These are phyloP conservation scores for Podospora didyma DNA, from an alignment of 495 filamentous ascomycete genomes.

Conservation along the genomic window DNA sequence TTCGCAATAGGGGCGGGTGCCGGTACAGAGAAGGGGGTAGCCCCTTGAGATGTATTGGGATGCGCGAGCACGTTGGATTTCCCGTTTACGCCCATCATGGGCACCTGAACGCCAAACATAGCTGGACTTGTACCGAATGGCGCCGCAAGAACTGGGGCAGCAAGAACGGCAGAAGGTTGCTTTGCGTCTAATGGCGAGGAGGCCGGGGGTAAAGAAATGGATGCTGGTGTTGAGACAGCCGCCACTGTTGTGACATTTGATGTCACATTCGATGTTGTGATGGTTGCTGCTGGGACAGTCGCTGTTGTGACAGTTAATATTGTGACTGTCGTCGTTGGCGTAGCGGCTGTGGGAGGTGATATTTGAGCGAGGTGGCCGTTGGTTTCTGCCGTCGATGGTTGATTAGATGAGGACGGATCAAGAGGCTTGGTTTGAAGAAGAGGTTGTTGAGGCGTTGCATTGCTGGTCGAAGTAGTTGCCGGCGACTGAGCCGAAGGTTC, in stretches of 20 bases:
- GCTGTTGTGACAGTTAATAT: no score
- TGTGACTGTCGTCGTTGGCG: no score
- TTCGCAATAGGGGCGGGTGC: constrained; percentile 7
- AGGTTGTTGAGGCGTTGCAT: no score
- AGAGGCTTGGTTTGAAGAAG: no score
- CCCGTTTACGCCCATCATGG: constrained; percentile 16
- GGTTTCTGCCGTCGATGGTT: no score
- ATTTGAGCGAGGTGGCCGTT: no score
- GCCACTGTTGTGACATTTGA: neutral
- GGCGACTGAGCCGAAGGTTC: constrained; percentile 2
- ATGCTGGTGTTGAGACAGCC: constrained; percentile 7
- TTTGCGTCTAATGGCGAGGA: constrained; percentile 25
- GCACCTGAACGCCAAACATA: constrained; percentile 20
- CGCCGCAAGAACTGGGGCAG: constrained; percentile 35
- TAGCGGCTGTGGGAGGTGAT: no score
- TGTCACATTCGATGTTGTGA: no score
- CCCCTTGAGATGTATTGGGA: constrained; percentile 39
- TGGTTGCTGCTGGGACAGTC: no score
- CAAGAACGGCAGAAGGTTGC: constrained; percentile 36
- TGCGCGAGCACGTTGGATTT: constrained; percentile 40
- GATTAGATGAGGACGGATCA: no score
- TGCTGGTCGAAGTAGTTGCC: constrained; percentile 3
- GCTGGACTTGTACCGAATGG: constrained; percentile 19
- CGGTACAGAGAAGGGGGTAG: constrained; percentile 34
- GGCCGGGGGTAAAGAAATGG: constrained; percentile 16